These are phyloP conservation scores for Euphorbia peplus DNA, from an alignment of 345 rosid species.

Conservation along the genomic window DNA sequence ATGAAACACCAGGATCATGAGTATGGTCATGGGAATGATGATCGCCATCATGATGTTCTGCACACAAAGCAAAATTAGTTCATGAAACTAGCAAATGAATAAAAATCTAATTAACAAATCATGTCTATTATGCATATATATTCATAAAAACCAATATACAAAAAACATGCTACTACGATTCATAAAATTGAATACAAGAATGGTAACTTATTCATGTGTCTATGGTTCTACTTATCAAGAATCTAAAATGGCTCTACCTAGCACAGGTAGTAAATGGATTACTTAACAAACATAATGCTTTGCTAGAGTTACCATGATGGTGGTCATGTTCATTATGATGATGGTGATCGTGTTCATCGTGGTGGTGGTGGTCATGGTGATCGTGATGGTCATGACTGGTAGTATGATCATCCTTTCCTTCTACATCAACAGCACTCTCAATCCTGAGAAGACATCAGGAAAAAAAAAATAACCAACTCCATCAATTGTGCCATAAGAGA, in stretches of 20 bases:
- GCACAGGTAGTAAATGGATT: neutral
- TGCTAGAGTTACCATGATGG: slow-evolving; percentile 54
- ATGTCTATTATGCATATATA: too few relatives aligned
- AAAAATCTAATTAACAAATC: neutral
- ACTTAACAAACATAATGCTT: neutral
- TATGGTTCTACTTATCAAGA: neutral
- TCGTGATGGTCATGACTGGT: slow-evolving; percentile 42
- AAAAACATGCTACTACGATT: neutral
- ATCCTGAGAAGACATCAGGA: slow-evolving; percentile 48
- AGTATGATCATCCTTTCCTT: slow-evolving; percentile 52
- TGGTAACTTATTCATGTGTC: neutral
- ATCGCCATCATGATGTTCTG: slow-evolving; percentile 71
- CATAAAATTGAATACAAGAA: neutral
- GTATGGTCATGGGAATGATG: slow-evolving; percentile 85
- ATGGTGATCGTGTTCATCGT: slow-evolving; percentile 44
- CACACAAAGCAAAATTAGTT: slow-evolving; percentile 9
- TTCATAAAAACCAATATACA: neutral
- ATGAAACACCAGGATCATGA: slow-evolving; percentile 95
- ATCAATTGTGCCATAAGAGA: neutral
- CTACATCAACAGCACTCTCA: slow-evolving; percentile 67
- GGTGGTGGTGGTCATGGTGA: slow-evolving; percentile 39
- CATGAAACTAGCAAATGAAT: neutral
- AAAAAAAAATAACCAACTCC: slow-evolving; percentile 14
- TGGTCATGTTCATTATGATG: slow-evolving; percentile 58
- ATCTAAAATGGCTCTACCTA: neutral